Evolutionary conservation across 768 basidiomycete genomes (phyloP), one percentile per base, ranked within the genome.

Genomic region (Russula vinacea): DNA sequence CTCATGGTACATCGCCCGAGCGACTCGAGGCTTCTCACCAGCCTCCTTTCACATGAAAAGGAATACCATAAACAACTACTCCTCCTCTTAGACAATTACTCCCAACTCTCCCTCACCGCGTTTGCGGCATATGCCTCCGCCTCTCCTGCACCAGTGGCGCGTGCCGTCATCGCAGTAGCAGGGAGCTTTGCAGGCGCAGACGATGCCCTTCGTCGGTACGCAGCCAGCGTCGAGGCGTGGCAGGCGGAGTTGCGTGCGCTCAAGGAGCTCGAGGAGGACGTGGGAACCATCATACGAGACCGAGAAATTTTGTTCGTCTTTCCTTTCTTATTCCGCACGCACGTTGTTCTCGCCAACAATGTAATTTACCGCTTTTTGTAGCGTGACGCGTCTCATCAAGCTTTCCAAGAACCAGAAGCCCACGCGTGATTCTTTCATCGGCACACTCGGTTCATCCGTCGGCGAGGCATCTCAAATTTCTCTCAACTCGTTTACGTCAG

Each of bases 381-480:
- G 90, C 1, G 86, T 92, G 22, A 90, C 87, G 1, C 83, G 90
- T 10, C 81, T 92, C 54, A 84, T 92, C 69, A 92, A 92, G 70
- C 84, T 83, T 3, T 89, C 90, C 26, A 90, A 88, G 55, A 81
- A 80, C 69, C 75, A 78, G 75, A 70, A 82, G 76, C 58, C 77
- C 70, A 67, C 75, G 69, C 69, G 79, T 71, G 64, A 70, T 67
- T 50, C 78, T 44, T 42, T 82, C 56, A 61, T 80, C 2, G 65
- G 62, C 26, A 64, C 42, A 70, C 77, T 33, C 81, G 84, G 0
- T 76, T 80, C 14, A 80, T 82, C 3, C 76, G 79, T 14, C 71
- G 81, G 39, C 79, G 80, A 16, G 69, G 74, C 0, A 9, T 60
- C 47, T 52, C 57, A 58, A 39, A 65, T 37, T 26, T 69, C 67